phyloP scores from a whole-genome alignment of 1,139 yeast species.

The Geotrichum cucujoidarum region DNA sequence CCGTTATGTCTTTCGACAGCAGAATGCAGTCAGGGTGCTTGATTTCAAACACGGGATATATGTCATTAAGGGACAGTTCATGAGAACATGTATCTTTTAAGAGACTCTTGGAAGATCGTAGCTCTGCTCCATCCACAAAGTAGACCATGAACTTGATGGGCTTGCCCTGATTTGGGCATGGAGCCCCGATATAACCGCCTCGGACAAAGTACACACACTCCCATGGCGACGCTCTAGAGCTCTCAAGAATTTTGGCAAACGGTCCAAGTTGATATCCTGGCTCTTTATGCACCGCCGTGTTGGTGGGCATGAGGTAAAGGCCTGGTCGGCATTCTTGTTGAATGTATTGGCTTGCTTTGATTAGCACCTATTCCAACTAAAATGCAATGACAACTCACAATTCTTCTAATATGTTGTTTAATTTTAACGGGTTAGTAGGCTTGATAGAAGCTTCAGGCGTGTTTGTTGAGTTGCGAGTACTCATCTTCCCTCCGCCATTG shows the following conservation, averaged over 20 bases:
- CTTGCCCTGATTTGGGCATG: constrained; percentile 14
- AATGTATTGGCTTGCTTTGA: constrained; percentile 6
- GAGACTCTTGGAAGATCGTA: not conserved
- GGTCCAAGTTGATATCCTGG: not conserved
- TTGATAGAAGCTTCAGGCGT: not conserved
- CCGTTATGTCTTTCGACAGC: constrained; percentile 12
- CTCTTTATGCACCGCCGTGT: not conserved
- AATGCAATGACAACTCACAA: no score
- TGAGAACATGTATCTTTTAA: not conserved
- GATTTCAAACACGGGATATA: constrained; percentile 14
- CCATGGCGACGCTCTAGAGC: constrained; percentile 6
- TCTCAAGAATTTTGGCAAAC: not conserved
- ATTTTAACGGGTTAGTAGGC: constrained; percentile 8
- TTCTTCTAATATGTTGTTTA: constrained; percentile 11
- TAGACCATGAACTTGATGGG: constrained; percentile 14
- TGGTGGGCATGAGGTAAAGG: constrained; percentile 14
- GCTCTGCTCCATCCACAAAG: constrained; percentile 8
- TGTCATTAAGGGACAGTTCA: constrained; percentile 6
- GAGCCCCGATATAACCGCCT: constrained; percentile 14
- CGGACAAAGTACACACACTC: constrained; percentile 17
- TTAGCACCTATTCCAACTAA: no score
- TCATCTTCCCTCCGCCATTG: not conserved
- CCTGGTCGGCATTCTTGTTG: constrained; percentile 17
- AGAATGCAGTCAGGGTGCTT: constrained; percentile 11
- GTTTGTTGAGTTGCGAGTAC: not conserved